phyloP scores from a whole-genome alignment of 805 yeast genomes.

The Wickerhamiella sorbophila region DNA sequence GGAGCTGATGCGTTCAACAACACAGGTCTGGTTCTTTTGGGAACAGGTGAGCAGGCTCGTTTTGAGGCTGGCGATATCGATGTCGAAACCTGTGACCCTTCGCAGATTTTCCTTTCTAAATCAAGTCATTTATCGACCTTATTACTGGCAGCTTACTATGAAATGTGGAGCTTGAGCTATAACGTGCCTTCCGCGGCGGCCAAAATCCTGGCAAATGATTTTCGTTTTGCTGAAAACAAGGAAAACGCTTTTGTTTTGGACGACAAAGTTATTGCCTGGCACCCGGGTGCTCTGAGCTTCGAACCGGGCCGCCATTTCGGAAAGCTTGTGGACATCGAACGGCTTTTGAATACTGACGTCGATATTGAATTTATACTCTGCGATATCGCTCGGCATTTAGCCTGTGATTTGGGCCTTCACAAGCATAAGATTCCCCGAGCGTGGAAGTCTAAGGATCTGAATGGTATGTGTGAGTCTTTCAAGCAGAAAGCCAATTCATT shows the following conservation, averaged over 20 bases:
- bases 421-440: background rate
- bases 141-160: slow-evolving; percentile 49
- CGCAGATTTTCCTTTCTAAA: slow-evolving; percentile 36
- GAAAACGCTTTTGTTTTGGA: background rate
- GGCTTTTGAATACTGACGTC: background rate
- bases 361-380: background rate
- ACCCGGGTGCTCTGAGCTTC: background rate
- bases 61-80: background rate
- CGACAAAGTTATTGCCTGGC: background rate
- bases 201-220: background rate
- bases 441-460: background rate
- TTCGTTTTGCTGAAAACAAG: background rate
- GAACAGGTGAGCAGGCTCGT: background rate
- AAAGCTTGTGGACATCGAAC: background rate
- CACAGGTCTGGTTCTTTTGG: slow-evolving; percentile 46
- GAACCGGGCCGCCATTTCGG: background rate
- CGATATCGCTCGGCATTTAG: background rate
- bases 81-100: background rate
- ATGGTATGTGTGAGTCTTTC: background rate
- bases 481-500: too few relatives aligned
- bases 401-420: background rate
- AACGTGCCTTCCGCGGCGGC: background rate
- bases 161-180: slow-evolving; percentile 25
- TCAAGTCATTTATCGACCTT: slow-evolving; percentile 41
- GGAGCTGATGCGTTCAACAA: slow-evolving; percentile 39